These are phyloP conservation scores for Erodium texanum DNA, from an alignment of 441 rosid species.

Conservation along the genomic window DNA sequence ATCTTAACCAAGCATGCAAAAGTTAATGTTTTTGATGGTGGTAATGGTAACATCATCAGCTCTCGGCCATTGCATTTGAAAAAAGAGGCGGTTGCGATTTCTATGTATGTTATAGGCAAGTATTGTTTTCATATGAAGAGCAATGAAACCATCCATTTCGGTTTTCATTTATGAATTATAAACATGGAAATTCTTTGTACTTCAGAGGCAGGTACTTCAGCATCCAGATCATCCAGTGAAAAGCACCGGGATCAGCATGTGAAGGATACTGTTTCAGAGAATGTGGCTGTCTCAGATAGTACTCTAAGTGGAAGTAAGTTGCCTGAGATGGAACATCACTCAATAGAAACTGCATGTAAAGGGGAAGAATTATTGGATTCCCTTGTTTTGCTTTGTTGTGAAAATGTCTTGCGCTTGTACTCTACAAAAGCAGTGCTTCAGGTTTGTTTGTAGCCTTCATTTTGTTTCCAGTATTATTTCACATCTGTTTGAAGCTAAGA, in stretches of 20 bases:
- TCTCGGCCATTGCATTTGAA: constrained; percentile 39
- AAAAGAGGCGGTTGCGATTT: constrained; percentile 41
- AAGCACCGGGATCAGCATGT: constrained; percentile 22
- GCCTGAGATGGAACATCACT: constrained; percentile 18
- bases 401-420: constrained; percentile 41
- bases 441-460: constrained; percentile 28
- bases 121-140: constrained; percentile 13
- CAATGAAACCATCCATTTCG: constrained; percentile 2
- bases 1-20: constrained; percentile 44
- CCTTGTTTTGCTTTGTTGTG: constrained; percentile 44
- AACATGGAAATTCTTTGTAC: constrained; percentile 12
- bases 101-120: constrained; percentile 61
- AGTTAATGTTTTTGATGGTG: constrained; percentile 31
- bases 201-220: constrained; percentile 30
- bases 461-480: constrained; percentile 12
- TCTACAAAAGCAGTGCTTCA: constrained; percentile 41
- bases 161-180: constrained; percentile 12
- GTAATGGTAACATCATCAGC: constrained; percentile 29
- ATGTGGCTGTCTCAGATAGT: constrained; percentile 21
- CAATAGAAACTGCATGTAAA: constrained; percentile 24
- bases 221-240: constrained; percentile 20
- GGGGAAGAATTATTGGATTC: constrained; percentile 29
- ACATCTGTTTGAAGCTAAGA: constrained; percentile 21
- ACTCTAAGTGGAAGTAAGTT: constrained; percentile 21
- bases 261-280: constrained; percentile 20